phyloP scores from a whole-genome alignment of 192 early-diverging fungal genomes.

The Linnemannia hyalina region DNA sequence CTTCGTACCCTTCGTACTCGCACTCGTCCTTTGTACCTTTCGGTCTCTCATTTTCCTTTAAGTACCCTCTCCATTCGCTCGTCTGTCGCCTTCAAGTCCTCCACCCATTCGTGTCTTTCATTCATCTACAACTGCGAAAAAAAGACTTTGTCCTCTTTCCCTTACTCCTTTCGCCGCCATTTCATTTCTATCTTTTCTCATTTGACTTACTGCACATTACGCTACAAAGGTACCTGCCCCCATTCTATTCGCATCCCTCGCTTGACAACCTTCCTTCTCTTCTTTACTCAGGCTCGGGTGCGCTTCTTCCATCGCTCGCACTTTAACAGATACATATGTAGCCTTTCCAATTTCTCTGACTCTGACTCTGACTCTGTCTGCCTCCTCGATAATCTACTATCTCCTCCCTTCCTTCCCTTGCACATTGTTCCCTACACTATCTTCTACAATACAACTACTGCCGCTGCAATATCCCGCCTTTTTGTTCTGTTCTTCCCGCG shows the following conservation, averaged over 20 bases:
- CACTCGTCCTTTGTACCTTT: background rate
- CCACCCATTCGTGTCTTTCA: background rate
- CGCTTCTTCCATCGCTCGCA: no score
- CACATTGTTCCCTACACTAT: no score
- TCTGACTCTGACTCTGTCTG: no score
- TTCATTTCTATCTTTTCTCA: background rate
- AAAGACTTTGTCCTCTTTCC: background rate
- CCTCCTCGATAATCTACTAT: no score
- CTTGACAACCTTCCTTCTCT: background rate
- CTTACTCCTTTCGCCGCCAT: background rate
- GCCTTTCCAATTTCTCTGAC: no score
- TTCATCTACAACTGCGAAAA: background rate
- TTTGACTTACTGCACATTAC: background rate
- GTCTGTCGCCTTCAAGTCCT: background rate
- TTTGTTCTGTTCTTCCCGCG: background rate
- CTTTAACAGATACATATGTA: no score
- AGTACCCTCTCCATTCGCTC: background rate
- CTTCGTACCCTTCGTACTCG: background rate
- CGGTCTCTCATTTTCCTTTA: background rate
- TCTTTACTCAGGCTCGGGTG: no score
- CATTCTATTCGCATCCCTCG: background rate
- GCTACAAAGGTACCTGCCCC: slow-evolving; percentile 1
- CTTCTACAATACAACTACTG: no score
- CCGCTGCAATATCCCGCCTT: background rate
- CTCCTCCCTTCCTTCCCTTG: no score